Base-by-base conservation (phyloP, 345 rosid species). In the Eucalyptus pauciflora region DNA sequence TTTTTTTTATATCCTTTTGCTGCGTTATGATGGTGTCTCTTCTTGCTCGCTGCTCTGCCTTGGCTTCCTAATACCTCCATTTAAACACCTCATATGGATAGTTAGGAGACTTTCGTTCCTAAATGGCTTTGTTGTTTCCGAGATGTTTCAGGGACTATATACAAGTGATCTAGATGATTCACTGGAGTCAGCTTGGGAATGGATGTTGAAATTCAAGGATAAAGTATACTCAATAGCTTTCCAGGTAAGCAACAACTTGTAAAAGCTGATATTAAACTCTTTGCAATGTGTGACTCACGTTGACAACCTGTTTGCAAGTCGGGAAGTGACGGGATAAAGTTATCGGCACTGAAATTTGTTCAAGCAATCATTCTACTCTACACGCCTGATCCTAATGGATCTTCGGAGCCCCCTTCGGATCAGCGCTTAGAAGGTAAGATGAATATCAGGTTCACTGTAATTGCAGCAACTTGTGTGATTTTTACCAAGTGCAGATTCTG, bases 351-450 rank as follows among this genome's bases (percentile, higher is more conserved):
- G 94, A 97, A 96, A 92, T 97, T 96, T 94, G 97, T 97, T 31
- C 97, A 97, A 94, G 94, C 96, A 87, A 95, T 98, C 91, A 93
- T 98, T 92, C 94, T 97, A 91, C 95, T 97, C 87, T 95, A 97
- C 90, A 96, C 99, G 50, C 97, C 97, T 49, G 97, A 95, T 90
- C 98, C 99, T 87, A 92, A 90, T 88, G 95, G 95, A 86, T 88
- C 97, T 85, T 67, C 45, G 22, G 95, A 94, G 89, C 95, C 97
- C 88, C 93, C 97, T 87, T 64, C 93, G 45, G 93, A 88, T 90
- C 89, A 90, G 69, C 27, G 25, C 56, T 76, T 76, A 51, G 95
- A 93, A 93, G 98, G 99, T 98, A 94, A 87, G 89, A 41, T 64
- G 86, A 22, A 56, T 87, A n/a, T 85, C 89, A 67, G 88, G 60